A percentile compares a stretch with the other conserved stretches of the same genome.
These are phyloP conservation scores for Suhomyces sp. DNA, from an alignment of 805 yeast genomes.

Conservation along the genomic window DNA sequence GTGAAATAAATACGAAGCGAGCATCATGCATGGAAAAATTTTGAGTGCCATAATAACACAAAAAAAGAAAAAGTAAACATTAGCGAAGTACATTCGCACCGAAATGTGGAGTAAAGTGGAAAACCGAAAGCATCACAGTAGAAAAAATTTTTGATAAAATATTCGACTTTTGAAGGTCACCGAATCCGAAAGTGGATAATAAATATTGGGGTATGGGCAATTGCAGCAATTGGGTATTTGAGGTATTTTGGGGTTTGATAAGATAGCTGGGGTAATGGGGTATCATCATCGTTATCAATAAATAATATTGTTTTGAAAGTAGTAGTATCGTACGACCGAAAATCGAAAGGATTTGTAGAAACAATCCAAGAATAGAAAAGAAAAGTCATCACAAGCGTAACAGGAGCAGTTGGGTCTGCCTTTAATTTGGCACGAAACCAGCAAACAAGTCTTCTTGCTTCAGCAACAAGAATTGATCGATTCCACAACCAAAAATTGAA, in stretches of 20 bases:
- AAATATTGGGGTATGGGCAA: neutral
- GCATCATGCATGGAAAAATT: neutral
- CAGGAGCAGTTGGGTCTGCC: neutral
- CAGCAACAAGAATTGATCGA: slow-evolving; percentile 21
- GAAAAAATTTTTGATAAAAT: neutral
- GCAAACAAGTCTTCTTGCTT: slow-evolving; percentile 28
- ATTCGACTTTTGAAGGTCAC: neutral
- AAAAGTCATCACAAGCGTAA: slow-evolving; percentile 3
- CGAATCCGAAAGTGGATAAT: neutral
- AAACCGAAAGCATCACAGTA: neutral
- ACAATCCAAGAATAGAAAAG: neutral
- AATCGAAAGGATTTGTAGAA: neutral
- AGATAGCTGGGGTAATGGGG: neutral
- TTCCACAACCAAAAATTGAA: slow-evolving; percentile 14
- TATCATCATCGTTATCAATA: slow-evolving; percentile 2
- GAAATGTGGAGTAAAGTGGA: neutral
- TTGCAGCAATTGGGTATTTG: neutral
- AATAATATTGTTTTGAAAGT: neutral
- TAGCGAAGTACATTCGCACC: neutral
- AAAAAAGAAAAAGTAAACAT: neutral
- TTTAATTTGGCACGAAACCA: slow-evolving; percentile 18
- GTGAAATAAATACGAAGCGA: neutral
- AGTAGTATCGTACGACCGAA: slow-evolving; percentile 10
- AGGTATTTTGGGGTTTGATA: neutral
- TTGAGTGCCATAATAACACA: neutral